These are phyloP conservation scores for Penicillium sp. DNA, from an alignment of 2,329 filamentous ascomycete genomes.

Conservation along the genomic window DNA sequence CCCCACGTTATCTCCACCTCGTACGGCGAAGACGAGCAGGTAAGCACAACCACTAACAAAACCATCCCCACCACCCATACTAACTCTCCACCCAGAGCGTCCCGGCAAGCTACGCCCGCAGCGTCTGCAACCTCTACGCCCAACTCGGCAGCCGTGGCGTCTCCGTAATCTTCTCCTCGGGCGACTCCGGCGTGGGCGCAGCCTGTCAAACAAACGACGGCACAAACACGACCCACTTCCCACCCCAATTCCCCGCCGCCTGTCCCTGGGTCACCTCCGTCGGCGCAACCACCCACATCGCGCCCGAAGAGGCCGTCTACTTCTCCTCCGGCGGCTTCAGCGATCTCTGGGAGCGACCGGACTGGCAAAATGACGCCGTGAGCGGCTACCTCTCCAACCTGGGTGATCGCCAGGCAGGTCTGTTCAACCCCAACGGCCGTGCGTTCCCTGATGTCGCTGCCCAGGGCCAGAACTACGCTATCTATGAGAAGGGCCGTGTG, in stretches of 20 bases:
- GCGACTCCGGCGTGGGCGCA: constrained; percentile 50
- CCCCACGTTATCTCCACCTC: constrained; percentile 45
- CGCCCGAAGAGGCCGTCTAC: constrained; percentile 42
- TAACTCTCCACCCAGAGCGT: constrained; percentile 28
- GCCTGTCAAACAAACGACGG: constrained; percentile 38
- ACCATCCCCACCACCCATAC: background rate
- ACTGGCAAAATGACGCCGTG: constrained; percentile 40
- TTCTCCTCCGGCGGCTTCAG: constrained; percentile 48
- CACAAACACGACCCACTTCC: constrained; percentile 42
- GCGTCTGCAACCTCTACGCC: constrained; percentile 48
- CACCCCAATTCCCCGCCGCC: constrained; percentile 44
- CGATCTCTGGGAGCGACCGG: constrained; percentile 38
- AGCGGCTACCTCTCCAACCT: constrained; percentile 32
- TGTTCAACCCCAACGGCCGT: constrained; percentile 39
- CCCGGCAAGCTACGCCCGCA: constrained; percentile 38
- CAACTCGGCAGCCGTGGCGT: constrained; percentile 55
- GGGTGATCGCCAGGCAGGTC: constrained; percentile 27
- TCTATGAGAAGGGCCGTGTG: constrained; percentile 33
- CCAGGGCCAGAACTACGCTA: constrained; percentile 36
- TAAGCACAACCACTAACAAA: constrained; percentile 8
- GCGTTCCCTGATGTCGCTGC: constrained; percentile 46
- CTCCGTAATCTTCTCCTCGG: constrained; percentile 51
- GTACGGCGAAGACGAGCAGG: constrained; percentile 46
- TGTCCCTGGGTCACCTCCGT: constrained; percentile 45
- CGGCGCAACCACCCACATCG: constrained; percentile 42